Base-by-base conservation (phyloP, 148 eudicot genomes). In the Oxyria digyna region DNA sequence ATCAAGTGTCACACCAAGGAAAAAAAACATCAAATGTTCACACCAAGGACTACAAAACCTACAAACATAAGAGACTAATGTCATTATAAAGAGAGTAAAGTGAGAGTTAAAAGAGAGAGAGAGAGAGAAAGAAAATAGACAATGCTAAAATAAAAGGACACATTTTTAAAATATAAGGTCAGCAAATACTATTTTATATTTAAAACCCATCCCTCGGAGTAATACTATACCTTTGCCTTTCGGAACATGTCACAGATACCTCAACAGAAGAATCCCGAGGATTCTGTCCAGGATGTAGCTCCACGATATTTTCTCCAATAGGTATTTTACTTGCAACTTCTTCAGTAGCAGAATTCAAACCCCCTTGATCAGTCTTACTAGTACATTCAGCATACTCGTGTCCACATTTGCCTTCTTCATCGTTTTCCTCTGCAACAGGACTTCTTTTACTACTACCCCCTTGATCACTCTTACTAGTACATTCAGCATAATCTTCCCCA, bases 351-450 rank as follows among this genome's bases (percentile, higher is more conserved):
- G 42, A 67, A 66, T 70, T 38, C 4, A 23, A 20, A 45, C 70
- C 74, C 42, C 17, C 62, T 24, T 62, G 67, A 72, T 57, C 21
- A 65, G 9, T 66, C 15, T 66, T 66, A 68, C 67, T 69, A 40
- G 26, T 33, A 63, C 33, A 65, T 64, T 37, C 55, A 64, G 38
- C 48, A 63, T 69, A 57, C 21, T 67, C 71, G 4, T 69, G 71
- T 63, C 72, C 73, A 35, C 14, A 41, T 50, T 8, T 73, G 4
- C 68, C 31, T 43, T 67, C 80, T 43, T 69, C 70, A 45, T 72
- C 33, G 14, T 48, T 21, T 37, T 37, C 70, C 31, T 67, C 55
- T 69, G 63, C 65, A 77, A 24, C 66, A 24, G 62, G 54, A 55
- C 43, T 59, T 35, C 59, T 37, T 67, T 52, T 55, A 78, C 69